Evolutionary conservation across 129 eudicot species (phyloP).

Genomic region (Arctium minus): DNA sequence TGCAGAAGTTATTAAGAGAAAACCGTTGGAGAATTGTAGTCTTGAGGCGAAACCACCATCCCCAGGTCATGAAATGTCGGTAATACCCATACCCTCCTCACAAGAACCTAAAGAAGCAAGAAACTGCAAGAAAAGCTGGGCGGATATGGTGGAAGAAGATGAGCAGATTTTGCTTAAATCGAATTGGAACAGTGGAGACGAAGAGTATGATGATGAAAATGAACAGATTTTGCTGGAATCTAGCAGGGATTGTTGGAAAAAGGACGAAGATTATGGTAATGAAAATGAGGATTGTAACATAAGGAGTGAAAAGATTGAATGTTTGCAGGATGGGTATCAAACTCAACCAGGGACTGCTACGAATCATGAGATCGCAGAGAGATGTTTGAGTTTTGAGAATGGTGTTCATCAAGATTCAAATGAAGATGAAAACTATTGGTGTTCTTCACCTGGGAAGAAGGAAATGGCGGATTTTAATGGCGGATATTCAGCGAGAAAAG

Average conservation of each 20-base stretch:
- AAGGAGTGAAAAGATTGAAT: conserved; percentile 25
- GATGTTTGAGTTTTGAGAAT: conserved; percentile 33
- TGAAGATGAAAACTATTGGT: conserved; percentile 14
- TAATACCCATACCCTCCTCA: not conserved
- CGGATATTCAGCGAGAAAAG: not conserved
- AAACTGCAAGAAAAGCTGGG: conserved; percentile 68
- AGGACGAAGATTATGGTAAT: conserved; percentile 26
- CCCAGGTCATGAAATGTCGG: conserved; percentile 6
- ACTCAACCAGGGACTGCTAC: conserved; percentile 48
- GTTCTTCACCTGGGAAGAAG: conserved; percentile 17
- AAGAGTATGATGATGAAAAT: conserved; percentile 31
- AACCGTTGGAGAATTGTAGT: not conserved
- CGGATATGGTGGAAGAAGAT: conserved; percentile 93
- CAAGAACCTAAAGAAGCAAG: conserved; percentile 7
- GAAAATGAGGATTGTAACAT: conserved; percentile 49
- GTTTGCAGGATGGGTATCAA: conserved; percentile 44
- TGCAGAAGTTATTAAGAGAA: conserved; percentile 10
- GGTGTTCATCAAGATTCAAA: conserved; percentile 14
- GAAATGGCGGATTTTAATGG: conserved; percentile 1
- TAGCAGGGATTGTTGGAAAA: not conserved
- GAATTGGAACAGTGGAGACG: not conserved
- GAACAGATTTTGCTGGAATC: conserved; percentile 37
- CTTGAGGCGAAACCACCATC: not conserved
- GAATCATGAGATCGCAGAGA: conserved; percentile 15
- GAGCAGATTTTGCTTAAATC: conserved; percentile 43